A percentile compares a stretch with the other conserved stretches of the same genome.
These are phyloP conservation scores for Rhizopogon vulgaris DNA, from an alignment of 768 basidiomycete species.

Conservation along the genomic window DNA sequence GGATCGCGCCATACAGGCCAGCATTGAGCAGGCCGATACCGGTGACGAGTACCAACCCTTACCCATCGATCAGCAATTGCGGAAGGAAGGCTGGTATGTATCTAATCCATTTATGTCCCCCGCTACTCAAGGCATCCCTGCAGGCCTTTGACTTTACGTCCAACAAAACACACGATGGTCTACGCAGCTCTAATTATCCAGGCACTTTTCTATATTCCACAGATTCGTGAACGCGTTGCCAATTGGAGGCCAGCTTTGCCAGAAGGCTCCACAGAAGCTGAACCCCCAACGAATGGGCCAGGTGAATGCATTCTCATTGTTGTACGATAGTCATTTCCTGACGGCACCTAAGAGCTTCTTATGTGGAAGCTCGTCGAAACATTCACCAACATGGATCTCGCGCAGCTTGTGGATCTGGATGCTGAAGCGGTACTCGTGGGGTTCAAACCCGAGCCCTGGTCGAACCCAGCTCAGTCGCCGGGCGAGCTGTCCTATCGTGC, in stretches of 20 bases:
- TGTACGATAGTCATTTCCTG: conserved; percentile 5
- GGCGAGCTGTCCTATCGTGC: conserved; percentile 40
- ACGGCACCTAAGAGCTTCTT: conserved; percentile 16
- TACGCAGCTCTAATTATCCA: conserved; percentile 54
- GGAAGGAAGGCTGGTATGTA: conserved; percentile 54
- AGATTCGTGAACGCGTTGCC: conserved; percentile 46
- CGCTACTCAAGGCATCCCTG: background rate
- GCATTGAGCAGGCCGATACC: conserved; percentile 45
- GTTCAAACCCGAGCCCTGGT: conserved; percentile 38
- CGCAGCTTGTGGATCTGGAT: conserved; percentile 48
- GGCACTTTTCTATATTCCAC: conserved; percentile 63
- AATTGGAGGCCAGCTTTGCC: conserved; percentile 28
- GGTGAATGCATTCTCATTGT: conserved; percentile 27
- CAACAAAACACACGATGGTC: conserved; percentile 41
- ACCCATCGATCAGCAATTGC: conserved; percentile 44
- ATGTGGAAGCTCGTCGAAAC: conserved; percentile 59
- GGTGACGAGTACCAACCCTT: conserved; percentile 45
- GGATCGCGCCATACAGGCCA: conserved; percentile 68
- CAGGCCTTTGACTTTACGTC: conserved; percentile 70
- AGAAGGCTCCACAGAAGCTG: conserved; percentile 11
- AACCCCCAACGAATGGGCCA: conserved; percentile 26
- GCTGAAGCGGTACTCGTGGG: conserved; percentile 45
- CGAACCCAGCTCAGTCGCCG: conserved; percentile 27
- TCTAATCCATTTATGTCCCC: background rate
- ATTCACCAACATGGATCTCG: conserved; percentile 66